A percentile compares a stretch with the other conserved stretches of the same genome.
Evolutionary conservation across 768 basidiomycete species (phyloP).

Genomic region (Boletus edulis): DNA sequence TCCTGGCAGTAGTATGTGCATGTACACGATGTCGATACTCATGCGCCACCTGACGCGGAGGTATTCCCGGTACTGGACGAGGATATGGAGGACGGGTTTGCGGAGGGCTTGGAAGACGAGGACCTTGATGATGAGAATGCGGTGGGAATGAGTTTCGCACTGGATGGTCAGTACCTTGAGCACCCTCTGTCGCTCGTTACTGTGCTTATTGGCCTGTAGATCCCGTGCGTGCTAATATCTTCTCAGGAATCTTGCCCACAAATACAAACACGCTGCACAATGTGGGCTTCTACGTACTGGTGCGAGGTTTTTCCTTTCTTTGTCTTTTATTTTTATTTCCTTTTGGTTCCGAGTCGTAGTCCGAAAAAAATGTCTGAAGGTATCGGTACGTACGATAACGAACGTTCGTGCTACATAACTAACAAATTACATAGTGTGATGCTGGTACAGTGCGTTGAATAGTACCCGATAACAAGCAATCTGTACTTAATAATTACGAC

Average conservation of each 20-base stretch:
- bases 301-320: too few species aligned
- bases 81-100: conserved; percentile 6
- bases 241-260: neutral
- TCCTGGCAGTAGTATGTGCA: neutral
- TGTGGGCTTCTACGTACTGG: conserved; percentile 19
- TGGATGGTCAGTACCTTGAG: conserved; percentile 5
- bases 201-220: neutral
- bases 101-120: conserved; percentile 9
- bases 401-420: too few species aligned
- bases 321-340: neutral
- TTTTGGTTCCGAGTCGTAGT: neutral
- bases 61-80: conserved; percentile 2
- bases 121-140: conserved; percentile 13
- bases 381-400: too few species aligned
- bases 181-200: neutral
- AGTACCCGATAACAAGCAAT: neutral
- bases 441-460: neutral
- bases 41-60: neutral
- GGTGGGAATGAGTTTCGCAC: neutral
- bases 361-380: neutral
- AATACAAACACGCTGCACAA: conserved; percentile 23
- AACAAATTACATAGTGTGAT: neutral
- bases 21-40: neutral
- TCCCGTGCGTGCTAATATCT: too few species aligned
- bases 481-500: too few species aligned